Evolutionary conservation across 192 early-diverging fungal genomes (phyloP), one percentile per base, ranked within the genome.

Genomic region (Podila epicladia): DNA sequence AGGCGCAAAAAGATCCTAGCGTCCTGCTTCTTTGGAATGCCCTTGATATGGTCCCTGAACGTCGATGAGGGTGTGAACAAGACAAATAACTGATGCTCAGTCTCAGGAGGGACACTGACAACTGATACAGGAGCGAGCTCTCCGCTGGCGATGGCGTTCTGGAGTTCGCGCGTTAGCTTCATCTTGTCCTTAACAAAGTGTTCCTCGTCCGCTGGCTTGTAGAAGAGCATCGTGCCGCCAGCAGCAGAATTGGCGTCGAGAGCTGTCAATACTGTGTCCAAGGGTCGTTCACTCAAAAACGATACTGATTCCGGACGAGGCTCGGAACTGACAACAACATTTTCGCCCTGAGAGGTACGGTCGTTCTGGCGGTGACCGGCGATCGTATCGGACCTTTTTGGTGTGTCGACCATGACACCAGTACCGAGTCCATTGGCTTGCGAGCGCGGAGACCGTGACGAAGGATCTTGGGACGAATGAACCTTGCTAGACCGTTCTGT

Each of bases 1-100:
- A 99, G 86, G 29, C 87, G 85, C 26, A 99, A 83, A 72, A 95
- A 96, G 20, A 99, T 85, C 22, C 92, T 91, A 37, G 90, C 94
- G 84, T 97, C 95, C 65, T 87, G 88, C 65, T 95, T 96, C 72
- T 90, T 88, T 7, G 94, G 90, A 51, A 91, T 89, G 24, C 87
- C 89, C 84, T 94, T 91, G 61, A 95, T 83, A 41, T 85, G 85
- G 20, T 89, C 86, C 32, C 87, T 87, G 59, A 85, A 84, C 2
- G 72, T 74, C 26, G 88, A 89, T 22, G 79, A 85, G 0, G 93
- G 89, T 1, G 91, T 94, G 32, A 92, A 91, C 9, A 99, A 84
- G 45, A 96, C 87, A 22, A 97, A 86, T 15, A 99, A 83, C 45
- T 91, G 86, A 31, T 92, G 74, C 60, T 91, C 87, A 2, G 85